Evolutionary conservation across 768 basidiomycete genomes (phyloP).

Genomic region (Kwoniella dendrophila): DNA sequence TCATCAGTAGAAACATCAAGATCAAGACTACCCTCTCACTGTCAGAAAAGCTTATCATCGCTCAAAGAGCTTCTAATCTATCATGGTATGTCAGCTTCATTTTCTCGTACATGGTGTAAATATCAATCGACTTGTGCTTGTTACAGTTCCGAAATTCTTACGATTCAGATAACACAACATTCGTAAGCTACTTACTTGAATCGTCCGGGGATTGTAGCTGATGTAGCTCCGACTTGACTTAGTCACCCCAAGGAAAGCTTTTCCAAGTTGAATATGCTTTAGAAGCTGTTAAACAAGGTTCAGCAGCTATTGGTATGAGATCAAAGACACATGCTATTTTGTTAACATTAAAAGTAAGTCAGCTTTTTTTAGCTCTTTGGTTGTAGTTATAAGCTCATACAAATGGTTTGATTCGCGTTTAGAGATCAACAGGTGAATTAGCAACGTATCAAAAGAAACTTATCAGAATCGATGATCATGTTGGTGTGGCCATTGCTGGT

Average conservation of each 20-base stretch:
- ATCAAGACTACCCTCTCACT: too few species aligned
- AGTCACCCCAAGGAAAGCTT: conserved; percentile 82
- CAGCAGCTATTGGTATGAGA: conserved; percentile 93
- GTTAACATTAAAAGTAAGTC: conserved; percentile 81
- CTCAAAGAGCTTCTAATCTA: background rate
- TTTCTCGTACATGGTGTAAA: background rate
- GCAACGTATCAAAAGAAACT: conserved; percentile 99
- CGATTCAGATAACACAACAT: conserved; percentile 90
- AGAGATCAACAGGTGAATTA: conserved; percentile 97
- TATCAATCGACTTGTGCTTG: background rate
- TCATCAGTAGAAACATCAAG: too few species aligned
- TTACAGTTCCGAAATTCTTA: conserved; percentile 76
- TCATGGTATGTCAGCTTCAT: conserved; percentile 18
- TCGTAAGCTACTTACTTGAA: conserved; percentile 56
- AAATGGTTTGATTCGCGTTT: conserved; percentile 11
- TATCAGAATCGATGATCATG: conserved; percentile 98
- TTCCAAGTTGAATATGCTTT: conserved; percentile 99
- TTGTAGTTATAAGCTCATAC: background rate
- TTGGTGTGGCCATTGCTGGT: conserved; percentile 99
- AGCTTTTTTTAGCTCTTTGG: background rate
- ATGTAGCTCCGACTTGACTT: background rate
- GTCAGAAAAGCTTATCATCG: too few species aligned
- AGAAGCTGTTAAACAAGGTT: conserved; percentile 99
- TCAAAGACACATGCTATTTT: conserved; percentile 94
- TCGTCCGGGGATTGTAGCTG: too few species aligned